These are phyloP conservation scores for Monilinia fructicola DNA, from an alignment of 2,329 filamentous ascomycete genomes.

Conservation along the genomic window DNA sequence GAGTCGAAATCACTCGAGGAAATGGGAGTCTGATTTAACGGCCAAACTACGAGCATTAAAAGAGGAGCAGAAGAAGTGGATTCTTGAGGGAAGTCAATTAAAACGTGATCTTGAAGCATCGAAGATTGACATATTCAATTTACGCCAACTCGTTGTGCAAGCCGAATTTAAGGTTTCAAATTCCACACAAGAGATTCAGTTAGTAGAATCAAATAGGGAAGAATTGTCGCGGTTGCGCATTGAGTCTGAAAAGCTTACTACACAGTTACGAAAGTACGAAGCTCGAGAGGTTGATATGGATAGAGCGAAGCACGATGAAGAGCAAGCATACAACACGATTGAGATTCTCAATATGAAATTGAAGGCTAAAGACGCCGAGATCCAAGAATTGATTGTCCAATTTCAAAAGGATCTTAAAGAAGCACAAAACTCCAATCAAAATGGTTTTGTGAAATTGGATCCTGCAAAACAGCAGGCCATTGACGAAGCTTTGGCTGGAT, in stretches of 20 bases:
- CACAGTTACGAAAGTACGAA: slow-evolving; percentile 62
- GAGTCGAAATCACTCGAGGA: slow-evolving; percentile 70
- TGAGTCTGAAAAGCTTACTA: slow-evolving; percentile 60
- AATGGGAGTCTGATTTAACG: slow-evolving; percentile 72
- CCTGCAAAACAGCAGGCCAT: slow-evolving; percentile 25
- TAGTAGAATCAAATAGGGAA: slow-evolving; percentile 59
- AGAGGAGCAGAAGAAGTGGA: slow-evolving; percentile 68
- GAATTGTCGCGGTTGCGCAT: slow-evolving; percentile 60
- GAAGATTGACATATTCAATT: slow-evolving; percentile 60
- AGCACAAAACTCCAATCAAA: slow-evolving; percentile 16
- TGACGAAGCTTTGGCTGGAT: slow-evolving; percentile 30
- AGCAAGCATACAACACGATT: slow-evolving; percentile 58
- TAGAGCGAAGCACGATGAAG: slow-evolving; percentile 55
- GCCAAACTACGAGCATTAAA: slow-evolving; percentile 64
- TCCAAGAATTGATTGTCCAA: slow-evolving; percentile 36
- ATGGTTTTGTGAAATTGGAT: neutral
- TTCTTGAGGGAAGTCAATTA: slow-evolving; percentile 55
- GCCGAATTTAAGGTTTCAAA: slow-evolving; percentile 67
- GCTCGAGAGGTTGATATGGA: slow-evolving; percentile 62
- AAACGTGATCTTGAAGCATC: slow-evolving; percentile 58
- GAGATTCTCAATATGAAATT: slow-evolving; percentile 61
- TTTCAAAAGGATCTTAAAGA: slow-evolving; percentile 46
- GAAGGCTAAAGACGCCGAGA: slow-evolving; percentile 50
- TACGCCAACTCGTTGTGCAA: slow-evolving; percentile 65
- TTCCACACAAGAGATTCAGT: slow-evolving; percentile 62